These are phyloP conservation scores for Closterium sp. DNA, from an alignment of 139 green algal species.

Conservation along the genomic window DNA sequence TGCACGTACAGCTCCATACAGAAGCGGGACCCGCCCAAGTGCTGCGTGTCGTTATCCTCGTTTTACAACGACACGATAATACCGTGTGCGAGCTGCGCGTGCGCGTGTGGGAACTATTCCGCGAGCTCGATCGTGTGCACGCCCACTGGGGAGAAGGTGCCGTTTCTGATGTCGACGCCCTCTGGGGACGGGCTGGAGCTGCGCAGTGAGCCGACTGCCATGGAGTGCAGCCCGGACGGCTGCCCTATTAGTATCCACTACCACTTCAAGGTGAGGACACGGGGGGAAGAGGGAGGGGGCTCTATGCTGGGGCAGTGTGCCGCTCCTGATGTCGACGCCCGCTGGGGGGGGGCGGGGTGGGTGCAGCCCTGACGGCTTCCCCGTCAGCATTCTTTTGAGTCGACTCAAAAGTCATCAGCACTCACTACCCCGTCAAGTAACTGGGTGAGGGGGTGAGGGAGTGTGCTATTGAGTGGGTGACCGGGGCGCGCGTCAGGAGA, in stretches of 20 bases:
- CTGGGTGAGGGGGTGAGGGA: too few relatives aligned
- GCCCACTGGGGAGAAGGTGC: background rate
- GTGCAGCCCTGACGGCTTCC: slow-evolving; percentile 33
- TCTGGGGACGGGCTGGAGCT: background rate
- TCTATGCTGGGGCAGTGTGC: background rate
- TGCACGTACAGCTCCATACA: background rate
- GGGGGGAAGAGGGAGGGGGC: too few relatives aligned
- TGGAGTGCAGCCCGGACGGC: slow-evolving; percentile 28
- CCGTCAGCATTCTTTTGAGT: slow-evolving; percentile 33
- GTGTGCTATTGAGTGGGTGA: too few relatives aligned
- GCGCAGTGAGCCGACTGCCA: background rate
- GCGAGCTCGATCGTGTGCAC: background rate
- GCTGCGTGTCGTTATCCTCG: slow-evolving; percentile 35
- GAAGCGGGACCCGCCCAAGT: slow-evolving; percentile 8
- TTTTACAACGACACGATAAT: slow-evolving; percentile 41
- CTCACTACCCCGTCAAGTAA: slow-evolving; percentile 38
- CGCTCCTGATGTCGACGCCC: background rate
- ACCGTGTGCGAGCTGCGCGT: slow-evolving; percentile 25
- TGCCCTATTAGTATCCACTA: slow-evolving; percentile 38
- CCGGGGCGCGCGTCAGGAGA: too few relatives aligned
- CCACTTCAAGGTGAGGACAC: slow-evolving; percentile 29
- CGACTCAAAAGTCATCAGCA: too few relatives aligned
- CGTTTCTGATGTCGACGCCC: background rate
- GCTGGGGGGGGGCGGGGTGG: background rate
- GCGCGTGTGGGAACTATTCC: slow-evolving; percentile 31